Evolutionary conservation across 2,329 filamentous ascomycete species (phyloP), one percentile per base, ranked within the genome.

Genomic region (Penicillium digitatum): DNA sequence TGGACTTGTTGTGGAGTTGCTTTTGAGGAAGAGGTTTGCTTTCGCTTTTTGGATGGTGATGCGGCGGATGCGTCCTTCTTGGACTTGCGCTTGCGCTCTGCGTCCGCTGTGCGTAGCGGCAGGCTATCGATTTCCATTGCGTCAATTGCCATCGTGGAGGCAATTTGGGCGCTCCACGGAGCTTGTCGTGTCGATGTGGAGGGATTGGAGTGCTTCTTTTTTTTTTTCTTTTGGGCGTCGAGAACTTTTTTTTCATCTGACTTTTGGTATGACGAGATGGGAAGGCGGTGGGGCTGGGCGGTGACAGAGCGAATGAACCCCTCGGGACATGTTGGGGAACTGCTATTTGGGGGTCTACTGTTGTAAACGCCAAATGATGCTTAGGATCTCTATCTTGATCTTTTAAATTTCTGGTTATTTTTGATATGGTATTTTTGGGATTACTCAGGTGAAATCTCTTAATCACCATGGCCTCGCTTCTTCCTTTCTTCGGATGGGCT

Each of bases 401-500:
- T 20, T 44, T 38, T n/a, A 18, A n/a, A 9, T 37, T 37, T 37
- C 16, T 29, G 5, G 8, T 35, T 35, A 40, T 22, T 16, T 14
- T 51, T 40, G 26, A 59, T 58, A 46, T 66, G 62, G 55, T 67
- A 9, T 12, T 5, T 6, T 14, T 44, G 34, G 4, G 20, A 14
- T 31, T 22, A n/a, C 31, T 27, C 8, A 45, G 34, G 42, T 45
- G 37, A 45, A 35, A 39, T 29, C 37, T 12, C 24, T 16, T 32
- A 42, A n/a, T 40, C 12, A 26, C 69, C 60, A 71, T 78, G 66
- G 74, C 73, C 54, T 72, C 75, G 32, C 65, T 84, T 35, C 67
- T 85, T 35, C 83, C 83, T 26, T 76, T 82, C 46, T 74, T 79
- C 45, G 83, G 82, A 49, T 87, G 84, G 84, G 79, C 81, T 42